Percentiles rank a stretch among this genome's conserved stretches.
phyloP scores from a whole-genome alignment of 495 filamentous ascomycete genomes.

The Neurospora sp. region DNA sequence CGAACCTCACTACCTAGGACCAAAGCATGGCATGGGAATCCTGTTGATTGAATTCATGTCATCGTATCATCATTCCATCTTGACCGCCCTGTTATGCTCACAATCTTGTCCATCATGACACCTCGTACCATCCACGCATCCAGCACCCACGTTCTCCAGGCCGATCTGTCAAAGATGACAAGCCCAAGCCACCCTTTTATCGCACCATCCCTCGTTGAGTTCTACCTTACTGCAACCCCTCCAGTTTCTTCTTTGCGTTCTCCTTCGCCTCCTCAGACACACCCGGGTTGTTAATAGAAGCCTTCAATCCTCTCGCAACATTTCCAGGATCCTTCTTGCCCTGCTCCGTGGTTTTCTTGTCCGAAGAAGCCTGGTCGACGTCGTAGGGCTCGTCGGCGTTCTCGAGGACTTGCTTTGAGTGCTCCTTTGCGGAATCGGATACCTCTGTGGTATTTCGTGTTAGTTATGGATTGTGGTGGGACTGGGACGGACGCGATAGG shows the following conservation, averaged over 20 bases:
- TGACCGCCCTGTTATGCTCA: not conserved
- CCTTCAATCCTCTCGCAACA: constrained; percentile 35
- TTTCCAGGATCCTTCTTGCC: constrained; percentile 33
- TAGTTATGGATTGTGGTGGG: too few species aligned
- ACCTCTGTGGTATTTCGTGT: too few species aligned
- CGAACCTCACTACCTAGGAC: not conserved
- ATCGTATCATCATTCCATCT: not conserved
- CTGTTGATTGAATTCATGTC: not conserved
- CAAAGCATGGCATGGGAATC: not conserved
- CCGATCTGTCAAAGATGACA: not conserved
- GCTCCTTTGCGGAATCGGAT: too few species aligned
- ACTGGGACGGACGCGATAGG: too few species aligned
- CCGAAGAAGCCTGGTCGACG: constrained; percentile 11
- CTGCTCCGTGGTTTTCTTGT: constrained; percentile 2
- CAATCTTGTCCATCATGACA: too few species aligned
- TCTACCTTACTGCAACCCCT: not conserved
- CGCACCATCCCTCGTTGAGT: not conserved
- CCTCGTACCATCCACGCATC: not conserved
- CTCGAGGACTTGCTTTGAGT: constrained; percentile 16
- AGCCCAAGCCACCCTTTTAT: not conserved
- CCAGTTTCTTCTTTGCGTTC: constrained; percentile 29
- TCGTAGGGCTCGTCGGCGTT: constrained; percentile 21
- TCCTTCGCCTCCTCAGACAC: constrained; percentile 40
- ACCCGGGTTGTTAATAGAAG: constrained; percentile 34
- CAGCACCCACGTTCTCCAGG: not conserved